A percentile compares a stretch with the other conserved stretches of the same genome.
Evolutionary conservation across 768 basidiomycete genomes (phyloP).

Genomic region (Lactarius sanguifluus): DNA sequence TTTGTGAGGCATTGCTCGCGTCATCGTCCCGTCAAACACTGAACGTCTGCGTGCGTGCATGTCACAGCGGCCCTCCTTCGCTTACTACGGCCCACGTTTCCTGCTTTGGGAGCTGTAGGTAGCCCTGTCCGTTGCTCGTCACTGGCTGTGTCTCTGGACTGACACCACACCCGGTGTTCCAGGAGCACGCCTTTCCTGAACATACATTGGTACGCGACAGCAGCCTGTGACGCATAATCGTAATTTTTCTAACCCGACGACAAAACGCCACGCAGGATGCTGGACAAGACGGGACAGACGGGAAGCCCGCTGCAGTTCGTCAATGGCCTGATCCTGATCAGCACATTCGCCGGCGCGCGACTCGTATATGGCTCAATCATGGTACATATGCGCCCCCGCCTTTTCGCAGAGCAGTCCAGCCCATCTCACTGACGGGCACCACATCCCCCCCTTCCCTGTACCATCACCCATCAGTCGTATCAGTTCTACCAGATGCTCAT

Average conservation of each 20-base stretch:
- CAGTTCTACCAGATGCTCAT: constrained; percentile 63
- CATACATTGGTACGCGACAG: constrained; percentile 66
- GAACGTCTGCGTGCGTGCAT: not conserved
- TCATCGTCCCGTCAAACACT: not conserved
- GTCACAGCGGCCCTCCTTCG: constrained; percentile 59
- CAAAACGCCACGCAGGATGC: constrained; percentile 48
- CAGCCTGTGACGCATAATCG: not conserved
- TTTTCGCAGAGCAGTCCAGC: not conserved
- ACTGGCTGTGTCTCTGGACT: constrained; percentile 1
- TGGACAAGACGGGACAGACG: constrained; percentile 75
- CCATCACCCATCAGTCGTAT: constrained; percentile 48
- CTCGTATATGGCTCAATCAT: constrained; percentile 66
- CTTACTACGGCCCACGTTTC: constrained; percentile 76
- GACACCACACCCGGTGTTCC: not conserved
- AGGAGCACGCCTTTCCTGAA: constrained; percentile 87
- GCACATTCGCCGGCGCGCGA: constrained; percentile 67
- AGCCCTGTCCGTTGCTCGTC: not conserved
- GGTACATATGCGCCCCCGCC: constrained; percentile 31
- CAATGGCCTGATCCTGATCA: constrained; percentile 68
- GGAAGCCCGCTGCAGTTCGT: constrained; percentile 65
- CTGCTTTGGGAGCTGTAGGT: constrained; percentile 79
- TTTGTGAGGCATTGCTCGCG: constrained; percentile 51
- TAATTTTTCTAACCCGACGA: not conserved
- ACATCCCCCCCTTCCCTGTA: not conserved
- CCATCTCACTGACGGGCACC: not conserved